Percentiles rank a stretch among this genome's conserved stretches.
These are phyloP conservation scores for Sordaria brevicollis DNA, from an alignment of 495 filamentous ascomycete genomes.

Conservation along the genomic window DNA sequence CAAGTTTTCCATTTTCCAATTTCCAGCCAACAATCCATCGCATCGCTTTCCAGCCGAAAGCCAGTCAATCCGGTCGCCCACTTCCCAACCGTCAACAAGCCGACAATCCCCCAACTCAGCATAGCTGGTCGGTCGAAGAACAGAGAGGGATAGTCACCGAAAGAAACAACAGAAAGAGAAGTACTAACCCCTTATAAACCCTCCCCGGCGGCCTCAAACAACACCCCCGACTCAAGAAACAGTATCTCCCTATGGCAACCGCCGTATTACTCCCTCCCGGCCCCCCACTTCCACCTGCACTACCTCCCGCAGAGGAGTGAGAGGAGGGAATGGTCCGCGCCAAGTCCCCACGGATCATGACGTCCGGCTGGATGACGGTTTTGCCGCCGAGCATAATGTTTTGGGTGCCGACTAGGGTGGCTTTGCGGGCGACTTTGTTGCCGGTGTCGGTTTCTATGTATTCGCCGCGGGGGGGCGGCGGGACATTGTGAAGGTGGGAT, in stretches of 20 bases:
- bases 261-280: slow-evolving; percentile 54
- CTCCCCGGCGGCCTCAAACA: slow-evolving; percentile 70
- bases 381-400: slow-evolving; percentile 97
- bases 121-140: no score
- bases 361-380: slow-evolving; percentile 85
- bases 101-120: no score
- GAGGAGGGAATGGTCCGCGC: slow-evolving; percentile 38
- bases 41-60: no score
- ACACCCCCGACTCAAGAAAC: slow-evolving; percentile 64
- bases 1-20: no score
- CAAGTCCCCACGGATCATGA: slow-evolving; percentile 86
- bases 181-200: slow-evolving; percentile 59
- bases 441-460: slow-evolving; percentile 98
- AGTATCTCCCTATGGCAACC: slow-evolving; percentile 83
- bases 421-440: slow-evolving; percentile 93
- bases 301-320: slow-evolving; percentile 23
- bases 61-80: no score
- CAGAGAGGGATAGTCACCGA: no score
- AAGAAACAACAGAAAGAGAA: no score
- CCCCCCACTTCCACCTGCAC: no score
- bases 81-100: no score
- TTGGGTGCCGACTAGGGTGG: slow-evolving; percentile 82
- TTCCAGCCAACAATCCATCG: no score
- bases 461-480: slow-evolving; percentile 68
- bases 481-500: slow-evolving; percentile 46